These are phyloP conservation scores for Gossypium lobatum DNA, from an alignment of 441 rosid genomes.

Conservation along the genomic window DNA sequence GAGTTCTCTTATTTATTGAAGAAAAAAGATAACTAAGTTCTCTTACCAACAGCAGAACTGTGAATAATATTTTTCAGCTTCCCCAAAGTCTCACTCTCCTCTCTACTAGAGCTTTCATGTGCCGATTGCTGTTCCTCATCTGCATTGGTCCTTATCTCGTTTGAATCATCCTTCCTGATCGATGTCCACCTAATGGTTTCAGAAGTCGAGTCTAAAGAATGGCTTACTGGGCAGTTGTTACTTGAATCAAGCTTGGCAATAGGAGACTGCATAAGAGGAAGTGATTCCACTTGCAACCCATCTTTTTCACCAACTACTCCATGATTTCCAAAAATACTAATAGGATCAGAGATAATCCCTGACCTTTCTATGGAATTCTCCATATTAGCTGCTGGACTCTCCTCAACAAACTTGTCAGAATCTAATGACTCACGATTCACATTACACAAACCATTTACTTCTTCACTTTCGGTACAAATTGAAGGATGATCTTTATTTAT, in stretches of 20 bases:
- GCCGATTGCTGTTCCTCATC: constrained; percentile 26
- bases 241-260: constrained; percentile 24
- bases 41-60: constrained; percentile 58
- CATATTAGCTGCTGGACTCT: constrained; percentile 20
- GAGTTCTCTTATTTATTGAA: constrained; percentile 28
- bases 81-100: constrained; percentile 23
- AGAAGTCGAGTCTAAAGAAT: constrained; percentile 53
- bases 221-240: constrained; percentile 42
- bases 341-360: constrained; percentile 38
- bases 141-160: constrained; percentile 25
- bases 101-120: constrained; percentile 22
- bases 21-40: neutral
- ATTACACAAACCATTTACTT: constrained; percentile 20
- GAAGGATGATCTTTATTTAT: constrained; percentile 22
- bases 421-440: constrained; percentile 23
- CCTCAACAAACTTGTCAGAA: constrained; percentile 18
- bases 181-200: constrained; percentile 32
- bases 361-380: constrained; percentile 26
- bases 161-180: constrained; percentile 27
- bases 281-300: constrained; percentile 48
- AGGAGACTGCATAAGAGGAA: constrained; percentile 54
- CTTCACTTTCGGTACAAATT: constrained; percentile 16
- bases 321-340: constrained; percentile 37
- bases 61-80: constrained; percentile 28
- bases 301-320: constrained; percentile 24